Evolutionary conservation across 2,329 filamentous ascomycete species (phyloP), one percentile per base, ranked within the genome.

Genomic region (Pochonia chlamydosporia): DNA sequence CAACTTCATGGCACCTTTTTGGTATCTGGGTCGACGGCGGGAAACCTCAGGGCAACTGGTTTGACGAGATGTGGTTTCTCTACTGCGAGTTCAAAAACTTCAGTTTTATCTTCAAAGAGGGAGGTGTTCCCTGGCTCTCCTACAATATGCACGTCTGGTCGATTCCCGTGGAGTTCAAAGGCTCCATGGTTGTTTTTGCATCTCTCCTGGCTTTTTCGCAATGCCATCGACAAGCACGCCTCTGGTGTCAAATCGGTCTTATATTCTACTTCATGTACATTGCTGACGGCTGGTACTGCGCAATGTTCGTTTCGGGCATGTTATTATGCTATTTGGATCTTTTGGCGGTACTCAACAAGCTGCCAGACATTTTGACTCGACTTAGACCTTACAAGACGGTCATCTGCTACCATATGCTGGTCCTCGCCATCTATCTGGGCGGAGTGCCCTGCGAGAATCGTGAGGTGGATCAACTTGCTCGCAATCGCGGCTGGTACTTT

Each of bases 251-350:
- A 54, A 40, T 70, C 1, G 73, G 59, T 1, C 66, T 88, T 10
- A 72, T 80, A 18, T 68, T 71, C 52, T 88, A 87, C 63, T 85
- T 85, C 57, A 68, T 87, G 59, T 86, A 84, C 60, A 74, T 87
- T 44, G 74, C 74, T 3, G 84, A 88, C 59, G 83, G 81, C 21
- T 79, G 74, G 63, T 80, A 79, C 57, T 78, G 76, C 53, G 71
- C 80, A 14, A 69, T 82, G 62, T 85, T 85, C 59, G 62, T 76
- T 11, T 65, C 72, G 1, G 82, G 82, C 20, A 81, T 84, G 76
- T 62, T 84, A 3, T 69, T 84, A 11, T 76, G 75, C 60, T 80
- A 85, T 49, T 62, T 85, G 25, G 81, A 85, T 53, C 56, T 79
- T 5, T 70, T 83, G 2, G 72, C 75, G 1, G 63, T 62, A 40